These are phyloP conservation scores for Saussurea involucrata DNA, from an alignment of 129 eudicot genomes.

Conservation along the genomic window DNA sequence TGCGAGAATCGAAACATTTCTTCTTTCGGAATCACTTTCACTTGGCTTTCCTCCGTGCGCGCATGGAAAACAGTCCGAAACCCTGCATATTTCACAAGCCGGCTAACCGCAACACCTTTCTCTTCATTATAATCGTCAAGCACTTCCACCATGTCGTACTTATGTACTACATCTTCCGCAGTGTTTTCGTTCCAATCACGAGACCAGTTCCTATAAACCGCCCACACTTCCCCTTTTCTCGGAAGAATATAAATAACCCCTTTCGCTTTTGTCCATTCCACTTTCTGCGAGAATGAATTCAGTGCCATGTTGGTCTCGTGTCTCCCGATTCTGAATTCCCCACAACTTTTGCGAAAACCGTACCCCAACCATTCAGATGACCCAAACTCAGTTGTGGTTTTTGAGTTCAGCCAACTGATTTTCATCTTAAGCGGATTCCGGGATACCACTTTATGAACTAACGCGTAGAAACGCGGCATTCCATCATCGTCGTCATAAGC, in stretches of 20 bases:
- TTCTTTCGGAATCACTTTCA: constrained; percentile 54
- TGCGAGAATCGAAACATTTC: constrained; percentile 95
- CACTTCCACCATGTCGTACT: constrained; percentile 87
- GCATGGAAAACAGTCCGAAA: constrained; percentile 72
- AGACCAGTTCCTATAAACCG: constrained; percentile 85
- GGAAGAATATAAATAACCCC: constrained; percentile 59
- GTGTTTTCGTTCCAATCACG: constrained; percentile 61
- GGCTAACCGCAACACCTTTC: constrained; percentile 61
- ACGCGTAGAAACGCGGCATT: constrained; percentile 91
- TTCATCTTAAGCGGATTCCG: constrained; percentile 67
- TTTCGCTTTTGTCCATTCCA: constrained; percentile 54
- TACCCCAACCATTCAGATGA: constrained; percentile 54
- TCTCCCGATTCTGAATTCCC: constrained; percentile 69
- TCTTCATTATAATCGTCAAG: constrained; percentile 73
- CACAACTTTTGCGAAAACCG: constrained; percentile 75
- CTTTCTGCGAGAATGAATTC: constrained; percentile 84
- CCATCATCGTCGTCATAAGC: constrained; percentile 89
- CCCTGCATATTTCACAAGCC: constrained; percentile 61
- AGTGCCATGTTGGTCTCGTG: constrained; percentile 50
- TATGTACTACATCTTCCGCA: constrained; percentile 75
- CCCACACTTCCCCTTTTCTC: constrained; percentile 82
- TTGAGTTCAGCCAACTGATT: constrained; percentile 80
- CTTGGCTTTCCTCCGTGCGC: constrained; percentile 28
- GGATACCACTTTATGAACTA: constrained; percentile 63
- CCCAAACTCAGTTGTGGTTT: constrained; percentile 63